Evolutionary conservation across 768 basidiomycete species (phyloP).

Genomic region (Trichaptum fuscoviolaceum): DNA sequence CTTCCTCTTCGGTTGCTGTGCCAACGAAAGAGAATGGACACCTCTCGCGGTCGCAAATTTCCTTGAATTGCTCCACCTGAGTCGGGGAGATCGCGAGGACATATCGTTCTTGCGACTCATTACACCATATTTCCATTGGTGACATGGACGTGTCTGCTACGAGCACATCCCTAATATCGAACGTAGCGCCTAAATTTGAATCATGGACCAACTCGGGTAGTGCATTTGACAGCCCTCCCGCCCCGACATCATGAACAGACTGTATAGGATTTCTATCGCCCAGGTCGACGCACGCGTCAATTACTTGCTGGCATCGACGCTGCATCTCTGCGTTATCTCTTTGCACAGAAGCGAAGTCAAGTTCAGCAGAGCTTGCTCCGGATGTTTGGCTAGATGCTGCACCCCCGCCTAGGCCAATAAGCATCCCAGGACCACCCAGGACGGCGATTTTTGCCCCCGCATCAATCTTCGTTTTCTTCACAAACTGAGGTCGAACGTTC

Average conservation of each 20-base stretch:
- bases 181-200: conserved; percentile 81
- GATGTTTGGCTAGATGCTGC: conserved; percentile 93
- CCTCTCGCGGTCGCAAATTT: conserved; percentile 79
- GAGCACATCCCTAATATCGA: conserved; percentile 91
- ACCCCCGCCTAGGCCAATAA: conserved; percentile 96
- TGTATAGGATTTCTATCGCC: conserved; percentile 71
- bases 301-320: conserved; percentile 93
- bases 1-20: conserved; percentile 72
- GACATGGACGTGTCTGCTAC: conserved; percentile 93
- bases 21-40: conserved; percentile 95
- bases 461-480: conserved; percentile 70
- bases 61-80: conserved; percentile 58
- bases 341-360: conserved; percentile 98
- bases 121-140: conserved; percentile 99
- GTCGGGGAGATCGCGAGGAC: conserved; percentile 81
- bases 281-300: conserved; percentile 78
- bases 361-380: conserved; percentile 83
- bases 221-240: conserved; percentile 94
- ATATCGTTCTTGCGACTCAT: conserved; percentile 97
- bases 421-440: conserved; percentile 90
- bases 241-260: conserved; percentile 98
- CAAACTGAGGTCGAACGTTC: conserved; percentile 81
- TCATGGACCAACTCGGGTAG: conserved; percentile 97
- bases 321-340: conserved; percentile 99
- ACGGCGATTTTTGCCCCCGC: conserved; percentile 87